Percentiles rank a stretch among this genome's conserved stretches.
Evolutionary conservation across 108 stramenopile genomes (phyloP).

Genomic region (Schizochytrium sp.): DNA sequence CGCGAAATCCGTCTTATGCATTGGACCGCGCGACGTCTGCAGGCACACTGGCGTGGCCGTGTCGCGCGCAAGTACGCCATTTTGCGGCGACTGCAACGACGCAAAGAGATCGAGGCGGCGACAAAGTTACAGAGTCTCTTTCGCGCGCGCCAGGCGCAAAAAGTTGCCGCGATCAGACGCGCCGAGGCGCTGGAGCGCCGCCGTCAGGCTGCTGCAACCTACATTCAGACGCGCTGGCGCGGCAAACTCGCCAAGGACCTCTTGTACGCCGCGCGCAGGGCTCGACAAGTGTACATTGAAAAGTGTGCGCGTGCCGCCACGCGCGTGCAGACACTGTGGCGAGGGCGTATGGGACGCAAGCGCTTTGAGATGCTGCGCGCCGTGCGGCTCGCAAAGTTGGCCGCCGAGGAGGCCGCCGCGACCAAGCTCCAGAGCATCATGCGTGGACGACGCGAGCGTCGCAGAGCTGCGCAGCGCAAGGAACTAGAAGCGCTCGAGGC

Average conservation of each 20-base stretch:
- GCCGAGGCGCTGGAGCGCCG: too few species aligned
- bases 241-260: not conserved
- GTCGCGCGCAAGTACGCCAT: not conserved
- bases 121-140: not conserved
- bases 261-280: not conserved
- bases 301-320: conserved; percentile 16
- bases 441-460: not conserved
- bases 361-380: not conserved
- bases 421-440: conserved; percentile 10
- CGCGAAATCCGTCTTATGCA: not conserved
- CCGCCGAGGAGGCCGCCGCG: conserved; percentile 7
- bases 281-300: not conserved
- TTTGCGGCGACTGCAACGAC: not conserved
- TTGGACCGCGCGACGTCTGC: not conserved
- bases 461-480: not conserved
- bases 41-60: not conserved
- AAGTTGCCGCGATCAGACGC: too few species aligned
- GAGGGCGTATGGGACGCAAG: not conserved
- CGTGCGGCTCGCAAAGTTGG: not conserved
- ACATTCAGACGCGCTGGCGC: not conserved
- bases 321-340: not conserved
- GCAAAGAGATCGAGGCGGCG: not conserved
- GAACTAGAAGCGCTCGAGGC: not conserved
- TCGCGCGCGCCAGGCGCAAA: too few species aligned
- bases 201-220: not conserved